Conservation (phyloP, 345 rosid genomes). For the Eucalyptus camaldulensis region DNA sequence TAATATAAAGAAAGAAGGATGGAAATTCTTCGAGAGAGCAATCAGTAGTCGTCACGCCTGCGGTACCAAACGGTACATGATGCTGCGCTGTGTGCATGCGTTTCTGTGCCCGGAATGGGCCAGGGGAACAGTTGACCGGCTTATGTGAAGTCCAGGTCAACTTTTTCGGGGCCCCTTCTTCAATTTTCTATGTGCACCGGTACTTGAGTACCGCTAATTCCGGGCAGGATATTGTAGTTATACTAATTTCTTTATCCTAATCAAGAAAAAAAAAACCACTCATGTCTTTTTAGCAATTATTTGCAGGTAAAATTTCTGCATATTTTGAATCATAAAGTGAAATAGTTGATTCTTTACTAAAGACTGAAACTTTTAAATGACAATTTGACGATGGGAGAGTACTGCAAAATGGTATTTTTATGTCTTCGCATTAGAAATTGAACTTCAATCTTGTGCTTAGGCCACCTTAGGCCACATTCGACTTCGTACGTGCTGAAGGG, state of each 20-base stretch:
- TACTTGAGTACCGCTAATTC: not conserved
- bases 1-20: constrained; percentile 4
- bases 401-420: not conserved
- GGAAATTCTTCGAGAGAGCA: not conserved
- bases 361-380: not conserved
- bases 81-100: constrained; percentile 20
- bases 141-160: constrained; percentile 21
- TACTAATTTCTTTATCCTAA: not conserved
- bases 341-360: not conserved
- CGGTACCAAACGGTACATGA: constrained; percentile 23
- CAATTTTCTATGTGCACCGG: not conserved
- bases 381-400: not conserved
- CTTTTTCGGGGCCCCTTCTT: not conserved
- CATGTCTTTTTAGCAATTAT: not conserved
- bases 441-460: not conserved
- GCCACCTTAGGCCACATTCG: not conserved
- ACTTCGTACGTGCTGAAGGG: not conserved
- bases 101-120: constrained; percentile 15
- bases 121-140: constrained; percentile 13
- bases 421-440: not conserved
- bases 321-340: not conserved
- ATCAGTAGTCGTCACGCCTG: constrained; percentile 45
- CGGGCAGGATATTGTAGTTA: not conserved
- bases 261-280: not conserved
- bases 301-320: not conserved